Percentiles rank a stretch among this genome's conserved stretches.
phyloP scores from a whole-genome alignment of 176 grass and related monocot genomes.

The Oryza glumipatula region DNA sequence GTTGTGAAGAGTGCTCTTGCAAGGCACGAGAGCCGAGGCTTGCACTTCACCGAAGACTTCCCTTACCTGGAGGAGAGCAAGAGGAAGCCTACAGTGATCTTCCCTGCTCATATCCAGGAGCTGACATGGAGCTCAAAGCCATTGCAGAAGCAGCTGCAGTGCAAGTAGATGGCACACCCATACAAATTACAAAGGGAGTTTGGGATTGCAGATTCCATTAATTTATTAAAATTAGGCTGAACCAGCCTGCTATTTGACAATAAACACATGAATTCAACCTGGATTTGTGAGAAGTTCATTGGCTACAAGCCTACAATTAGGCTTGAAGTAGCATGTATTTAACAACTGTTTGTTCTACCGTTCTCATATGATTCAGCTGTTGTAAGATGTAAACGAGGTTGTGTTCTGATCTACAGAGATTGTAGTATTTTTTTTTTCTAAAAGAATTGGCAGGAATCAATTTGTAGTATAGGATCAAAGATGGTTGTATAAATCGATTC shows the following conservation, averaged over 20 bases:
- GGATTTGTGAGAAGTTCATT: slow-evolving; percentile 7
- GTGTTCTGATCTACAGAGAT: slow-evolving; percentile 14
- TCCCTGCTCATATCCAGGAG: slow-evolving; percentile 66
- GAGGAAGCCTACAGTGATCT: slow-evolving; percentile 94
- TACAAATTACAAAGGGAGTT: background rate
- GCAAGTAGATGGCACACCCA: slow-evolving; percentile 42
- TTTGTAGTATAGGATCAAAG: background rate
- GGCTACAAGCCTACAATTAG: slow-evolving; percentile 6
- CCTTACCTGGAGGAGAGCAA: slow-evolving; percentile 91
- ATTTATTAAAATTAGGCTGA: slow-evolving; percentile 27
- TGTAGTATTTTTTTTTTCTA: background rate
- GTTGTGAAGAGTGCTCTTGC: slow-evolving; percentile 85
- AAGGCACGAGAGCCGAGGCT: slow-evolving; percentile 81
- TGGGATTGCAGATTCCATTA: background rate
- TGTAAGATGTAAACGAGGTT: slow-evolving; percentile 25
- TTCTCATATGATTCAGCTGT: slow-evolving; percentile 34
- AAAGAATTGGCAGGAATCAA: background rate
- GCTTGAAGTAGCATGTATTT: slow-evolving; percentile 29
- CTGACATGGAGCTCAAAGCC: slow-evolving; percentile 92
- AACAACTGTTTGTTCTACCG: background rate
- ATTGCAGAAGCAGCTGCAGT: slow-evolving; percentile 76
- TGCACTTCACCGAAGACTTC: slow-evolving; percentile 95
- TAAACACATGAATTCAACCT: slow-evolving; percentile 18
- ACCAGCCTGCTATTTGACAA: background rate
- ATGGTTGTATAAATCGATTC: slow-evolving; percentile 5